Percentiles rank a stretch among this genome's conserved stretches.
Evolutionary conservation across 2,329 filamentous ascomycete species (phyloP).

Genomic region (Capronia coronata): DNA sequence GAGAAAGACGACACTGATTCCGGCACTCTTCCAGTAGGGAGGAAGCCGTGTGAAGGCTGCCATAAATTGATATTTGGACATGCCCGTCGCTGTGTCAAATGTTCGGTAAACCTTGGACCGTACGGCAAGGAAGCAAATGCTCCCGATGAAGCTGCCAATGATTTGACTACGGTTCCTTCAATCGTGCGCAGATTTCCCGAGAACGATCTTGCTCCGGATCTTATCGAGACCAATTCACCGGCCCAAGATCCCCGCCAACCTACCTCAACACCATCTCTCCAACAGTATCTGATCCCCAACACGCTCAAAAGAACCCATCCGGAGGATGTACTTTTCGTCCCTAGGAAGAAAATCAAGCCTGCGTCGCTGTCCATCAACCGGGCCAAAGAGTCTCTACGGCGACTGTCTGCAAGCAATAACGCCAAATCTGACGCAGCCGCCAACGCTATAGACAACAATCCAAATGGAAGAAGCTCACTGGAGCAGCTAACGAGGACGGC

Average conservation of each 20-base stretch:
- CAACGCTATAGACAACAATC: background rate
- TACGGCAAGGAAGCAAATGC: background rate
- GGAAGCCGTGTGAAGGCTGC: slow-evolving; percentile 4
- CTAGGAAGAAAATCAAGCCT: slow-evolving; percentile 2
- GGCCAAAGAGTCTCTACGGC: background rate
- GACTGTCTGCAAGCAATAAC: background rate
- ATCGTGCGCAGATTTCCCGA: background rate
- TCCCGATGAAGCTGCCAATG: background rate
- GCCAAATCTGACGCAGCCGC: background rate
- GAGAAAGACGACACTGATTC: background rate
- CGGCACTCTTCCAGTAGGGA: background rate
- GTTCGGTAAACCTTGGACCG: background rate
- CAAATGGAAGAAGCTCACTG: background rate
- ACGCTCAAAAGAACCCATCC: slow-evolving; percentile 3
- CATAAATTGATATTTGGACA: slow-evolving; percentile 2
- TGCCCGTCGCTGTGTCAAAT: slow-evolving; percentile 1
- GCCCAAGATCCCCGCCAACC: background rate
- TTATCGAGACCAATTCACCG: background rate
- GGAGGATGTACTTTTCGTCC: slow-evolving; percentile 4
- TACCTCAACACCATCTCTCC: background rate
- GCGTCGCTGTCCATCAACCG: background rate
- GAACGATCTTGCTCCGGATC: background rate
- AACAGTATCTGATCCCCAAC: background rate
- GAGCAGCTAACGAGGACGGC: slow-evolving; percentile 8
- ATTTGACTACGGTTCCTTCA: background rate